Conservation (phyloP, 495 filamentous ascomycete species). For the Xylaria telfairii region DNA sequence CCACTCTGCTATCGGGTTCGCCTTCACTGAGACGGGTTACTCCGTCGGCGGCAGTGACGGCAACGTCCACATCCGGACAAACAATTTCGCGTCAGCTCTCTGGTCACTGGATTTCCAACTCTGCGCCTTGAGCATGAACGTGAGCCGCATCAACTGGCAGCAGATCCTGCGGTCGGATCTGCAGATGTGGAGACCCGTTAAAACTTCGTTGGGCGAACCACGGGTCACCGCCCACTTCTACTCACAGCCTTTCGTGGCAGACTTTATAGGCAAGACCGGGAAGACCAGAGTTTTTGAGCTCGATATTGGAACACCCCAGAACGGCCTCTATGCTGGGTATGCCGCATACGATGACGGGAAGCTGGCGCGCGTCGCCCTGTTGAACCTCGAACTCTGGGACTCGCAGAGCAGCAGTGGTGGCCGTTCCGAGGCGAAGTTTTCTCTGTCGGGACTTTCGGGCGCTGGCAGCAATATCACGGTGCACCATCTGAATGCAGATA, state of each 20-base stretch:
- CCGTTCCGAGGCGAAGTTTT: background rate
- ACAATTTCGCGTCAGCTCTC: constrained; percentile 27
- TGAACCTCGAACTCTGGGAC: constrained; percentile 2
- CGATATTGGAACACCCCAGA: constrained; percentile 7
- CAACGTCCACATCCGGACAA: background rate
- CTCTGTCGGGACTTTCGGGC: background rate
- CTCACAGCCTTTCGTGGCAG: constrained; percentile 28
- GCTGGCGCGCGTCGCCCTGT: background rate
- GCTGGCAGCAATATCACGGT: background rate
- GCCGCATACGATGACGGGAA: background rate
- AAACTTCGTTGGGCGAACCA: background rate
- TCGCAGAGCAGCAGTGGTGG: background rate
- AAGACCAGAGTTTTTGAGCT: constrained; percentile 26
- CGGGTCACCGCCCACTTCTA: constrained; percentile 13
- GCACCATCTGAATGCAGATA: background rate
- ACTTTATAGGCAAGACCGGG: constrained; percentile 29
- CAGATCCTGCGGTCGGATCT: background rate
- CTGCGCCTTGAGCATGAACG: constrained; percentile 21
- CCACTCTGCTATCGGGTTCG: background rate
- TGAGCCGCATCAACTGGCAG: constrained; percentile 24
- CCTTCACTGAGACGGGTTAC: background rate
- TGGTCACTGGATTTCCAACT: constrained; percentile 30
- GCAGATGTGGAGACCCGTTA: constrained; percentile 2
- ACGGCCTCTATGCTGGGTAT: background rate
- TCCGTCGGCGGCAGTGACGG: background rate